A percentile compares a stretch with the other conserved stretches of the same genome.
Evolutionary conservation across 2,329 filamentous ascomycete species (phyloP).

Genomic region (Diaporthe australafricana): DNA sequence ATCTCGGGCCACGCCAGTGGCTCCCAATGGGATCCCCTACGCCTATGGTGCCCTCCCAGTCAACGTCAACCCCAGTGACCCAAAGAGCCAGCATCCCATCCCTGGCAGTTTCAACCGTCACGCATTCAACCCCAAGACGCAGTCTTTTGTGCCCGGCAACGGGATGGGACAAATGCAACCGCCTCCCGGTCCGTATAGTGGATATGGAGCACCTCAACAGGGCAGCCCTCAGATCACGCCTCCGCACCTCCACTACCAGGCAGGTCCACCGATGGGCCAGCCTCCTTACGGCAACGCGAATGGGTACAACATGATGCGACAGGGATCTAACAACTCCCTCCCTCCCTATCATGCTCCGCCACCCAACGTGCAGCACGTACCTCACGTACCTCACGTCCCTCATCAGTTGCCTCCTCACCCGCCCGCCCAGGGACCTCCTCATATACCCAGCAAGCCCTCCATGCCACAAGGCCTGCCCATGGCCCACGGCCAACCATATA

Average conservation of each 20-base stretch:
- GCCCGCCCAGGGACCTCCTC: slow-evolving; percentile 47
- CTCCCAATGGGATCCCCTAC: slow-evolving; percentile 66
- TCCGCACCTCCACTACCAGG: slow-evolving; percentile 63
- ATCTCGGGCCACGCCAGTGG: slow-evolving; percentile 41
- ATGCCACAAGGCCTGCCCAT: slow-evolving; percentile 53
- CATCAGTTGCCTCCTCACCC: slow-evolving; percentile 51
- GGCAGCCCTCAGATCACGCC: slow-evolving; percentile 65
- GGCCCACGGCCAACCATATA: slow-evolving; percentile 56
- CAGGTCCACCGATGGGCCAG: slow-evolving; percentile 50
- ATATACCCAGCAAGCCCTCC: slow-evolving; percentile 60
- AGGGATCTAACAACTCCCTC: slow-evolving; percentile 66
- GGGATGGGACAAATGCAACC: slow-evolving; percentile 61
- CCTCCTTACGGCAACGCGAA: slow-evolving; percentile 55
- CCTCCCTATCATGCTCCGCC: slow-evolving; percentile 60
- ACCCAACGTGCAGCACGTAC: slow-evolving; percentile 42
- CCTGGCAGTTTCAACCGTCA: slow-evolving; percentile 83
- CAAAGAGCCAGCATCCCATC: slow-evolving; percentile 82
- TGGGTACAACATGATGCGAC: slow-evolving; percentile 67
- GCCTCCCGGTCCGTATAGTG: slow-evolving; percentile 60
- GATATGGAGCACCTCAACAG: slow-evolving; percentile 62
- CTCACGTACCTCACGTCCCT: slow-evolving; percentile 49
- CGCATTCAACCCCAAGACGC: slow-evolving; percentile 93
- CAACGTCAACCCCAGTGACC: slow-evolving; percentile 76
- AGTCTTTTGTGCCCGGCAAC: slow-evolving; percentile 84
- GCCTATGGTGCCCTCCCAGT: slow-evolving; percentile 82